A percentile compares a stretch with the other conserved stretches of the same genome.
Evolutionary conservation across 2,329 filamentous ascomycete genomes (phyloP).

Genomic region (Elsinoe necatrix): DNA sequence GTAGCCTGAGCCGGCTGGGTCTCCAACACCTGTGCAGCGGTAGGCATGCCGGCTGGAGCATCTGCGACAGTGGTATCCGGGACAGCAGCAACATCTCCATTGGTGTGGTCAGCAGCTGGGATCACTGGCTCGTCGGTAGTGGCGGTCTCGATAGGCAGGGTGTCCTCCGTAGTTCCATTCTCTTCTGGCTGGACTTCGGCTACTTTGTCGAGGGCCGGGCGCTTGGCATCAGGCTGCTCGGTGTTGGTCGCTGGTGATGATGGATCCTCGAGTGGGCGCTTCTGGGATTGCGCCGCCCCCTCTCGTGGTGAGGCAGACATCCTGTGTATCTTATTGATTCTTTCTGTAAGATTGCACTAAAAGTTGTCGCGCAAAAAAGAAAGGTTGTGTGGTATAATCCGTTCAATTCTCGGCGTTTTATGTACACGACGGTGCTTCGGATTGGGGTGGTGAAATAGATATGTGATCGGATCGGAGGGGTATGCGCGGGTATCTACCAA

Average conservation of each 20-base stretch:
- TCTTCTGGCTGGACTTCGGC: constrained; percentile 54
- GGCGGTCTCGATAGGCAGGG: constrained; percentile 24
- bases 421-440: constrained; percentile 17
- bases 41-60: constrained; percentile 45
- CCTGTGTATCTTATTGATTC: background rate
- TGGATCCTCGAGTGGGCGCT: constrained; percentile 93
- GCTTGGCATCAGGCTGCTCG: constrained; percentile 95
- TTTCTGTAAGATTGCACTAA: background rate
- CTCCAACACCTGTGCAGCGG: constrained; percentile 35
- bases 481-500: constrained; percentile 16
- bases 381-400: background rate
- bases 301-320: constrained; percentile 19
- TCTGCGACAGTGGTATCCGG: constrained; percentile 63
- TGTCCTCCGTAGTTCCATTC: constrained; percentile 31
- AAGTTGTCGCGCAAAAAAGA: constrained; percentile 11
- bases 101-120: constrained; percentile 27
- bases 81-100: constrained; percentile 50
- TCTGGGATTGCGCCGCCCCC: constrained; percentile 43
- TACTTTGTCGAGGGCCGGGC: constrained; percentile 88
- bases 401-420: constrained; percentile 10
- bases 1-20: constrained; percentile 53
- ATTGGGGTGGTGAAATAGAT: constrained; percentile 15
- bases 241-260: constrained; percentile 86
- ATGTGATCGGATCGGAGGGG: constrained; percentile 17
- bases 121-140: constrained; percentile 25